Conservation (phyloP, 768 basidiomycete species). For the Roridomyces roridus region DNA sequence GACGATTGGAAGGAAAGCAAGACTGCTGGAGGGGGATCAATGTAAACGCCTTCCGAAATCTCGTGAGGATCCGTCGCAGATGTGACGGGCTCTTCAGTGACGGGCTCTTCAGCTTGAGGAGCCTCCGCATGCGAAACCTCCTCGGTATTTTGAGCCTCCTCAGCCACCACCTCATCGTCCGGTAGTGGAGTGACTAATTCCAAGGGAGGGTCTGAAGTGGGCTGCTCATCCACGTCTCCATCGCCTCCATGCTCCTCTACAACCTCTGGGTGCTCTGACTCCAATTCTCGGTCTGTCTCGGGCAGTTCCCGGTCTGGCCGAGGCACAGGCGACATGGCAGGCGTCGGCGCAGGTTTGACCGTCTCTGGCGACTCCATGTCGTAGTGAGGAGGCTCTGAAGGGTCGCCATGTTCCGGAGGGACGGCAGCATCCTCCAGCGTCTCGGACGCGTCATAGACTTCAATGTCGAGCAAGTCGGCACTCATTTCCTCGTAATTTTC, state of each 20-base stretch:
- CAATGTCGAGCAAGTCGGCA: constrained; percentile 51
- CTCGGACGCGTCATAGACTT: constrained; percentile 51
- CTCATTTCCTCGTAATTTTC: constrained; percentile 32
- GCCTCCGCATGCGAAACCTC: neutral
- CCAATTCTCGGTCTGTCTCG: constrained; percentile 30
- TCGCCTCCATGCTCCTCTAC: constrained; percentile 34
- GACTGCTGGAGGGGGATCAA: constrained; percentile 77
- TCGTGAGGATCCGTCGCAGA: constrained; percentile 54
- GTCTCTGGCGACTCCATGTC: constrained; percentile 3
- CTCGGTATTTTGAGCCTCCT: constrained; percentile 1
- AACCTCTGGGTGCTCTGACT: constrained; percentile 45
- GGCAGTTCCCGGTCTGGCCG: constrained; percentile 47
- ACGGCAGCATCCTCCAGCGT: constrained; percentile 21
- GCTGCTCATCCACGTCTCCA: constrained; percentile 32
- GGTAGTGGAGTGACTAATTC: constrained; percentile 39
- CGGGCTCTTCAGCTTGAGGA: constrained; percentile 7
- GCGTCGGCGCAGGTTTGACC: neutral
- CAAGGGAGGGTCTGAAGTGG: constrained; percentile 55
- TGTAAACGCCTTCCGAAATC: constrained; percentile 72
- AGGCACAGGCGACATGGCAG: constrained; percentile 24
- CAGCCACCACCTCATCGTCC: constrained; percentile 10
- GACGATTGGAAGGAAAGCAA: constrained; percentile 52
- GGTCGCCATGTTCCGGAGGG: constrained; percentile 5
- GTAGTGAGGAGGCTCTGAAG: constrained; percentile 2
- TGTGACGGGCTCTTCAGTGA: constrained; percentile 10